A percentile compares a stretch with the other conserved stretches of the same genome.
These are phyloP conservation scores for Colletotrichum falcatum DNA, from an alignment of 2,329 filamentous ascomycete species.

Conservation along the genomic window DNA sequence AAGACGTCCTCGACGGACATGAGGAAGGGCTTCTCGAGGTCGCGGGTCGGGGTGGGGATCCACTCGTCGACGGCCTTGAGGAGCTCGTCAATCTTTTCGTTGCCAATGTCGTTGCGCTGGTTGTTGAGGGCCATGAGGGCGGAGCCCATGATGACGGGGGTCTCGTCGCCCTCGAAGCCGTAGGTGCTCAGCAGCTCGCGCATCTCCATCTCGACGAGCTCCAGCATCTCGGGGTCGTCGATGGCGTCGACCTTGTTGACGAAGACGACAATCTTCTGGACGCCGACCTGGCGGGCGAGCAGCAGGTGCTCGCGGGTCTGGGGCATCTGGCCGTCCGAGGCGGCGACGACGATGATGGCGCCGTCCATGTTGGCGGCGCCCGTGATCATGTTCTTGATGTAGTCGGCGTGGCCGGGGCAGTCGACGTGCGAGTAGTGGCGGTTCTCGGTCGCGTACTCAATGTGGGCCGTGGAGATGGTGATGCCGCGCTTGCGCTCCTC, in stretches of 20 bases:
- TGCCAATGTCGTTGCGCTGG: slow-evolving; percentile 88
- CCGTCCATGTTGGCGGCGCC: slow-evolving; percentile 99
- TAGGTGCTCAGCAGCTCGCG: slow-evolving; percentile 93
- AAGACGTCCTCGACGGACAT: slow-evolving; percentile 98
- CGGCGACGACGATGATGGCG: slow-evolving; percentile 97
- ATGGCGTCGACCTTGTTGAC: slow-evolving; percentile 99
- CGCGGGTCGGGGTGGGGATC: slow-evolving; percentile 95
- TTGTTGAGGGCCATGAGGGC: slow-evolving; percentile 93
- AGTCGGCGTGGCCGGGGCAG: slow-evolving; percentile 99
- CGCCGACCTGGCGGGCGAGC: slow-evolving; percentile 96
- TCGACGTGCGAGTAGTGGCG: slow-evolving; percentile 99
- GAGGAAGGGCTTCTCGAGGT: slow-evolving; percentile 97
- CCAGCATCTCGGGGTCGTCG: slow-evolving; percentile 99
- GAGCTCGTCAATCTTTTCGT: slow-evolving; percentile 89
- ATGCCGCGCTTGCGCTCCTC: slow-evolving; percentile 99
- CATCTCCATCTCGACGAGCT: slow-evolving; percentile 99
- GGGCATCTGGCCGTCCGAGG: slow-evolving; percentile 99
- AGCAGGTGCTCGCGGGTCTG: slow-evolving; percentile 99
- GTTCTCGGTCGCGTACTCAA: slow-evolving; percentile 94
- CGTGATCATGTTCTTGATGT: slow-evolving; percentile 99
- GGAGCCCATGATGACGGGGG: slow-evolving; percentile 96
- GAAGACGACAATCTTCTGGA: slow-evolving; percentile 98
- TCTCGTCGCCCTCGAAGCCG: slow-evolving; percentile 98
- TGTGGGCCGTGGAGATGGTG: slow-evolving; percentile 97
- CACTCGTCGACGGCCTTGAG: slow-evolving; percentile 90